Percentiles rank a stretch among this genome's conserved stretches.
phyloP scores from a whole-genome alignment of 148 eudicot genomes.

The Chenopodium quinoa region DNA sequence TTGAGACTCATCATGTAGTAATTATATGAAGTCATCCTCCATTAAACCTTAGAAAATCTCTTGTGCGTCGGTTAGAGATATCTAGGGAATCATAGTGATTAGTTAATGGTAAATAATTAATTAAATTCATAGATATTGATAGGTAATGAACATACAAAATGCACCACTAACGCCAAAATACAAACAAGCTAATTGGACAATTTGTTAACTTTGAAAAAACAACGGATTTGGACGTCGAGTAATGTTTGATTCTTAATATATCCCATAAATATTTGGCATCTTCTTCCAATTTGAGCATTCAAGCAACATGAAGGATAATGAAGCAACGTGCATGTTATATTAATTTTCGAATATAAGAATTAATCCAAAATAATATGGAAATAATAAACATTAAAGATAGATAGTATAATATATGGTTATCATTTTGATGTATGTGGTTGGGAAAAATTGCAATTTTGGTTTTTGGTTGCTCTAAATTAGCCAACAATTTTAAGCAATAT shows the following conservation, averaged over 20 bases:
- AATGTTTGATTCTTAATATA: not conserved
- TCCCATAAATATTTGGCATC: conserved; percentile 8
- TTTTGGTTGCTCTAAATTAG: not conserved
- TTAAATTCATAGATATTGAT: not conserved
- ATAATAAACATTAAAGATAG: not conserved
- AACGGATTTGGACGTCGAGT: not conserved
- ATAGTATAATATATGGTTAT: not conserved
- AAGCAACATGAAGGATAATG: conserved; percentile 27
- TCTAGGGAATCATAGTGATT: not conserved
- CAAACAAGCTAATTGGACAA: not conserved
- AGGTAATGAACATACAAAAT: conserved; percentile 1
- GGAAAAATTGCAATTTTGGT: not conserved
- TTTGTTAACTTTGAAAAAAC: not conserved
- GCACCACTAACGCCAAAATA: not conserved
- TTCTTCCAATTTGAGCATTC: conserved; percentile 23
- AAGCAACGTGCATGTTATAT: conserved; percentile 21
- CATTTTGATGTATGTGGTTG: not conserved
- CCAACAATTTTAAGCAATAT: not conserved
- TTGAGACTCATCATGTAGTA: no score
- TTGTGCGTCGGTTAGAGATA: not conserved
- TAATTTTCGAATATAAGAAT: not conserved
- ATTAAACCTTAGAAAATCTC: not conserved
- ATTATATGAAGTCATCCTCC: not conserved
- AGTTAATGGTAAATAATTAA: not conserved
- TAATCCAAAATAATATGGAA: not conserved